Conservation (phyloP, 2,329 filamentous ascomycete species). For the Neonectria hederae region DNA sequence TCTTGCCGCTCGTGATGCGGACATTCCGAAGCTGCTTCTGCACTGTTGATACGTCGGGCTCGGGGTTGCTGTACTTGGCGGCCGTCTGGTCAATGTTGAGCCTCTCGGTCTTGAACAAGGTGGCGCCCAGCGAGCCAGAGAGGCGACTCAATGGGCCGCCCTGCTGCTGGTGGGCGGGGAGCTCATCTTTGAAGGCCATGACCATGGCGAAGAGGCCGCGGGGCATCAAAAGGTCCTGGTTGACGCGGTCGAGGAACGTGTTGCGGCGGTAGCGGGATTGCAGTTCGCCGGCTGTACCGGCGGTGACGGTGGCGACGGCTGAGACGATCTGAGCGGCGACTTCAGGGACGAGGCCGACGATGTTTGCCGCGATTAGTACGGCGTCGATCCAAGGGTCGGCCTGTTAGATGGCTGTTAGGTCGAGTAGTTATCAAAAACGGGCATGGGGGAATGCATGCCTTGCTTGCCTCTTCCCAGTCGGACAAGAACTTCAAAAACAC, state of each 20-base stretch:
- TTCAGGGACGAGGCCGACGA: too few relatives aligned
- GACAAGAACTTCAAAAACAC: constrained; percentile 14
- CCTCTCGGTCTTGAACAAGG: constrained; percentile 12
- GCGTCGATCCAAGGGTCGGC: constrained; percentile 9
- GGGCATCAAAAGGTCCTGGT: too few relatives aligned
- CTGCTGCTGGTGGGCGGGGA: constrained; percentile 11
- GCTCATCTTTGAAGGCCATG: constrained; percentile 13
- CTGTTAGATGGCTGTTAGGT: too few relatives aligned
- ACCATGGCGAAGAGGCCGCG: constrained; percentile 19
- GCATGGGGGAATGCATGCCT: too few relatives aligned
- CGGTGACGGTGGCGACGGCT: too few relatives aligned
- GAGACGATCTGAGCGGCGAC: too few relatives aligned
- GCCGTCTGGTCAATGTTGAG: constrained; percentile 13
- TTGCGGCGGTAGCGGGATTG: too few relatives aligned
- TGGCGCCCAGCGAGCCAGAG: neutral
- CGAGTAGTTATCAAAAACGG: too few relatives aligned
- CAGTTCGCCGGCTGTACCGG: too few relatives aligned
- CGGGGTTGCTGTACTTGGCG: constrained; percentile 11
- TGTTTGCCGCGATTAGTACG: too few relatives aligned
- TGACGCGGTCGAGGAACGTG: too few relatives aligned
- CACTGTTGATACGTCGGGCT: neutral
- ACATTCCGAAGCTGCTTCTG: constrained; percentile 2
- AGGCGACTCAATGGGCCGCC: neutral
- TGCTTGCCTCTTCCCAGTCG: constrained; percentile 12
- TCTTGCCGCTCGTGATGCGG: constrained; percentile 14